These are phyloP conservation scores for Skeletonema costatum DNA, from an alignment of 108 stramenopile species.

Conservation along the genomic window DNA sequence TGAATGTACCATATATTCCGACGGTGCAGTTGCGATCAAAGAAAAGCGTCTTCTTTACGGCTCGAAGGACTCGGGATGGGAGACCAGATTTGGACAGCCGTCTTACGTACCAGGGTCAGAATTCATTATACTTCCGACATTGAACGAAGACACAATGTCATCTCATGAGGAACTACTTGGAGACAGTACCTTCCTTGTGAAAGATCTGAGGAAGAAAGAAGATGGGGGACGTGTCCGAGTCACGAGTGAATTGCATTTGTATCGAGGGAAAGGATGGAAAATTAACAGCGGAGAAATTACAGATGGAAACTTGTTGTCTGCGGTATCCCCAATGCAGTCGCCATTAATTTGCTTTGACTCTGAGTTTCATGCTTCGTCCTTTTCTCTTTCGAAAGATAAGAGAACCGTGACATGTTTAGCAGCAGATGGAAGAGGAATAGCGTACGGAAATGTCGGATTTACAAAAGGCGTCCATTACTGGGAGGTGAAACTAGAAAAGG, in stretches of 20 bases:
- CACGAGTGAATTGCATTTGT: constrained; percentile 65
- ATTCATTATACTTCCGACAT: constrained; percentile 53
- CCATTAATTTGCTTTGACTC: constrained; percentile 75
- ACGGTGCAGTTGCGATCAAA: constrained; percentile 66
- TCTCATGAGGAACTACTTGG: constrained; percentile 73
- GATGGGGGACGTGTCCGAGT: constrained; percentile 56
- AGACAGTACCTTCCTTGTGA: constrained; percentile 53
- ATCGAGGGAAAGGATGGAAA: constrained; percentile 40
- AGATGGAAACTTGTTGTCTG: not conserved
- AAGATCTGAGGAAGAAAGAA: constrained; percentile 56
- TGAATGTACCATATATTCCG: constrained; percentile 48
- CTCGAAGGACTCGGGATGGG: constrained; percentile 86
- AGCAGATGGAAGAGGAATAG: constrained; percentile 76
- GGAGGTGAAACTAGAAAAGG: constrained; percentile 94
- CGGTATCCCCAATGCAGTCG: constrained; percentile 36
- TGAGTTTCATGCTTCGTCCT: constrained; percentile 69
- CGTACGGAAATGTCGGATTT: constrained; percentile 80
- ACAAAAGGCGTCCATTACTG: constrained; percentile 95
- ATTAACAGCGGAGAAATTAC: not conserved
- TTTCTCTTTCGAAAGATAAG: constrained; percentile 71
- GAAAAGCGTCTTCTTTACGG: constrained; percentile 77
- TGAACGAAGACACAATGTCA: constrained; percentile 33
- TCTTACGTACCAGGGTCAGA: constrained; percentile 74
- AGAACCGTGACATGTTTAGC: constrained; percentile 71
- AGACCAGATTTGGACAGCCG: constrained; percentile 83